phyloP scores from a whole-genome alignment of 2,329 filamentous ascomycete species.

The Diaporthe citrichinensis region DNA sequence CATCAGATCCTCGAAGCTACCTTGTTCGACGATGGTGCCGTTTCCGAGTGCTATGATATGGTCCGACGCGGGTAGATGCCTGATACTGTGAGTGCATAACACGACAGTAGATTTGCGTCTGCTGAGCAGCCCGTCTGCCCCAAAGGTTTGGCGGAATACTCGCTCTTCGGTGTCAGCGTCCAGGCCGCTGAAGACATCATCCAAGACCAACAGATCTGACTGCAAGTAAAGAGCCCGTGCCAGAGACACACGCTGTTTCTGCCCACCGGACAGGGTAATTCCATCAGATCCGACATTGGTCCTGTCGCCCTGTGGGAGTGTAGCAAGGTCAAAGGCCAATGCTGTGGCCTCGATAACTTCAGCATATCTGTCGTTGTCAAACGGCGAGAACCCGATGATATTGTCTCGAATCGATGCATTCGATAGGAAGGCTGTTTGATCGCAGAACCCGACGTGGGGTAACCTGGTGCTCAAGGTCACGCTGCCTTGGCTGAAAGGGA shows the following conservation, averaged over 20 bases:
- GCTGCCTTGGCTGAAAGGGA: constrained; percentile 37
- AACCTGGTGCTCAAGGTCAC: constrained; percentile 11
- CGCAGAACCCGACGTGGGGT: constrained; percentile 49
- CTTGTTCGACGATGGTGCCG: constrained; percentile 60
- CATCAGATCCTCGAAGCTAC: constrained; percentile 55
- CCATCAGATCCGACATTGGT: constrained; percentile 54
- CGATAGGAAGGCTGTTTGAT: constrained; percentile 35
- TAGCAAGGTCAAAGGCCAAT: constrained; percentile 48
- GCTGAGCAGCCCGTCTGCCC: constrained; percentile 50
- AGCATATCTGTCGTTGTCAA: constrained; percentile 47
- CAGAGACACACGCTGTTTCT: constrained; percentile 50
- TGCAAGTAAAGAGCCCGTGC: constrained; percentile 46
- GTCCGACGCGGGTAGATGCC: constrained; percentile 57
- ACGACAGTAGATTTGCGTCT: constrained; percentile 47
- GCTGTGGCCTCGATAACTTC: constrained; percentile 51
- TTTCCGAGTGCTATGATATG: constrained; percentile 61
- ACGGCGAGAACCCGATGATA: constrained; percentile 35
- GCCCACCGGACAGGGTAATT: constrained; percentile 54
- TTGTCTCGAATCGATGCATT: constrained; percentile 38
- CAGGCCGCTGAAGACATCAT: constrained; percentile 57
- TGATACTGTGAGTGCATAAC: constrained; percentile 57
- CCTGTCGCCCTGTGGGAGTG: constrained; percentile 52
- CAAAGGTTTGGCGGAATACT: constrained; percentile 57
- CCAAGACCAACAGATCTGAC: constrained; percentile 51
- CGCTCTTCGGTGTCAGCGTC: constrained; percentile 58